Evolutionary conservation across 2,329 filamentous ascomycete genomes (phyloP).

Genomic region (Paraconiothyrium sp.): DNA sequence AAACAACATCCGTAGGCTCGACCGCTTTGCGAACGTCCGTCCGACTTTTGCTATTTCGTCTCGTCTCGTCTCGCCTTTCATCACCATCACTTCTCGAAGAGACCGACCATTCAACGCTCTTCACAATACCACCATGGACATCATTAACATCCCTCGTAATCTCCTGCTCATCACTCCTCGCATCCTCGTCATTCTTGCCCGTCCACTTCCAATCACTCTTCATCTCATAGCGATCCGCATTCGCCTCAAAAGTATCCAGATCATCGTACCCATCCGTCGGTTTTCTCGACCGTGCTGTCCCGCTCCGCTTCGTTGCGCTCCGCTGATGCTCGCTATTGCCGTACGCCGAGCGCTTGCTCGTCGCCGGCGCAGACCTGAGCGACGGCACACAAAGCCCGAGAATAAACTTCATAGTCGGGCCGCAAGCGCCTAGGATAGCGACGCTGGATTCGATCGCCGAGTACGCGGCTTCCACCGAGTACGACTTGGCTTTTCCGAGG

Average conservation of each 20-base stretch:
- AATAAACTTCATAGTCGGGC: constrained; percentile 29
- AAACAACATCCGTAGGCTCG: constrained; percentile 2
- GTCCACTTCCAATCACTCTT: constrained; percentile 28
- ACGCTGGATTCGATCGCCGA: constrained; percentile 27
- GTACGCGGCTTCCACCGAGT: constrained; percentile 29
- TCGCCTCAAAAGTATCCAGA: constrained; percentile 19
- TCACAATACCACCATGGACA: constrained; percentile 25
- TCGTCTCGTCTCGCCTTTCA: neutral
- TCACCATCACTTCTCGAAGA: neutral
- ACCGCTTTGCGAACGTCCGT: neutral
- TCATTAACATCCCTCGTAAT: constrained; percentile 16
- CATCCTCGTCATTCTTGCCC: constrained; percentile 23
- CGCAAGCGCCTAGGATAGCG: constrained; percentile 29
- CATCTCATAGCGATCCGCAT: constrained; percentile 24
- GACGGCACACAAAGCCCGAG: constrained; percentile 26
- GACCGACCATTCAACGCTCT: constrained; percentile 32
- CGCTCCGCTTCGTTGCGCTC: neutral
- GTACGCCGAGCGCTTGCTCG: constrained; percentile 21
- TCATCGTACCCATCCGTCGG: constrained; percentile 23
- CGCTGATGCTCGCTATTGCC: constrained; percentile 17
- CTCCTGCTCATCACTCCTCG: constrained; percentile 31
- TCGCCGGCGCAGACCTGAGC: constrained; percentile 23
- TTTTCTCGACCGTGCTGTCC: neutral
- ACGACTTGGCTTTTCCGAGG: constrained; percentile 23
- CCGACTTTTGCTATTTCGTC: neutral